Evolutionary conservation across 164 flowering plant species (phyloP).

Genomic region (Kingdonia uniflora): DNA sequence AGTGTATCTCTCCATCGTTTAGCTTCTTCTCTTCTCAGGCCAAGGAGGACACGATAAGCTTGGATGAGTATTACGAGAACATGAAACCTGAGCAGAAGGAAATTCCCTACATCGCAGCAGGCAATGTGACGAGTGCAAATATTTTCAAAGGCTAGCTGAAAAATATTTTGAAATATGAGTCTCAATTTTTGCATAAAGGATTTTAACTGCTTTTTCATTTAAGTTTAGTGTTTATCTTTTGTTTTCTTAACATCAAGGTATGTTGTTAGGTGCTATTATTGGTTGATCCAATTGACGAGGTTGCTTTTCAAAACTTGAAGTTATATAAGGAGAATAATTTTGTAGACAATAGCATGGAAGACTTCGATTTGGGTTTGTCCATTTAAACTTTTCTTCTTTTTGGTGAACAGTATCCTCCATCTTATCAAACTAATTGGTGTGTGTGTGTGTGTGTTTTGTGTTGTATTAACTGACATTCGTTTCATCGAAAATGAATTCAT

Average conservation of each 20-base stretch:
- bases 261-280: constrained; percentile 60
- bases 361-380: constrained; percentile 71
- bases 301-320: constrained; percentile 77
- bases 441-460: no score
- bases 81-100: constrained; percentile 96
- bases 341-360: constrained; percentile 94
- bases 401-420: no score
- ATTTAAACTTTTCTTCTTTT: no score
- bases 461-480: not conserved
- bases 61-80: constrained; percentile 92
- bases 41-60: constrained; percentile 70
- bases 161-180: constrained; percentile 66
- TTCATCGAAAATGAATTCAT: not conserved
- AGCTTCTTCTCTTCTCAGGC: constrained; percentile 92
- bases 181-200: not conserved
- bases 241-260: not conserved
- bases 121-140: constrained; percentile 76
- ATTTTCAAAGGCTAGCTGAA: constrained; percentile 68
- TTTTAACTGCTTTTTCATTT: not conserved
- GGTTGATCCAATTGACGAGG: constrained; percentile 93
- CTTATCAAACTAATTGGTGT: no score
- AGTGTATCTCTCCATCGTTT: constrained; percentile 82
- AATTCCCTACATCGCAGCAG: constrained; percentile 83
- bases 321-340: constrained; percentile 90
- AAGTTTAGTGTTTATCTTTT: not conserved